phyloP scores from a whole-genome alignment of 495 filamentous ascomycete species.

The Xylaria bambusicola region DNA sequence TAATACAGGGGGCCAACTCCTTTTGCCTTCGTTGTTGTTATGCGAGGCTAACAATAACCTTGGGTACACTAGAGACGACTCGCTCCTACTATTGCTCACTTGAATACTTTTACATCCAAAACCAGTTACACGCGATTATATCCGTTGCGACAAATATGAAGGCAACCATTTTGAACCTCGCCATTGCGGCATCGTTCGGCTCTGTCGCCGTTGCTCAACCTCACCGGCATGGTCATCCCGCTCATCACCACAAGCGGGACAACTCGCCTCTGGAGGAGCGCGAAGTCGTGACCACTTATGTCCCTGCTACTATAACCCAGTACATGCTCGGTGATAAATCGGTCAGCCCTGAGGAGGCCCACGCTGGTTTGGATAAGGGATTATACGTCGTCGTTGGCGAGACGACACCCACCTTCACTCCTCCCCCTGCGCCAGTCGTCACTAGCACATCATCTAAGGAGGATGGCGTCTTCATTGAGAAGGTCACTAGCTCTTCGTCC shows the following conservation, averaged over 20 bases:
- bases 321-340: constrained; percentile 61
- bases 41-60: background rate
- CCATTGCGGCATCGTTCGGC: constrained; percentile 50
- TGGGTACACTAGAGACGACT: background rate
- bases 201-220: constrained; percentile 47
- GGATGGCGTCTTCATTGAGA: constrained; percentile 33
- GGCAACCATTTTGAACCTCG: constrained; percentile 41
- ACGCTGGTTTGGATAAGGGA: constrained; percentile 62
- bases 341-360: constrained; percentile 57
- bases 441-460: constrained; percentile 33
- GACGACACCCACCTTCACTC: constrained; percentile 44
- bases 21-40: background rate
- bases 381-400: constrained; percentile 53
- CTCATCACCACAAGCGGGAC: constrained; percentile 40
- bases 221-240: constrained; percentile 47
- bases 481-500: constrained; percentile 31
- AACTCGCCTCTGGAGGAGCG: constrained; percentile 45
- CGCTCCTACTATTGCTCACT: background rate
- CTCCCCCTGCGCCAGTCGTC: constrained; percentile 37
- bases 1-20: background rate
- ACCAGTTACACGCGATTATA: constrained; percentile 11
- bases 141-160: constrained; percentile 47
- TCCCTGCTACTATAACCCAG: constrained; percentile 56
- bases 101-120: background rate
- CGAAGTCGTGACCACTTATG: constrained; percentile 39